Evolutionary conservation across 2,329 filamentous ascomycete genomes (phyloP).

Genomic region (Pyrenochaeta sp.): DNA sequence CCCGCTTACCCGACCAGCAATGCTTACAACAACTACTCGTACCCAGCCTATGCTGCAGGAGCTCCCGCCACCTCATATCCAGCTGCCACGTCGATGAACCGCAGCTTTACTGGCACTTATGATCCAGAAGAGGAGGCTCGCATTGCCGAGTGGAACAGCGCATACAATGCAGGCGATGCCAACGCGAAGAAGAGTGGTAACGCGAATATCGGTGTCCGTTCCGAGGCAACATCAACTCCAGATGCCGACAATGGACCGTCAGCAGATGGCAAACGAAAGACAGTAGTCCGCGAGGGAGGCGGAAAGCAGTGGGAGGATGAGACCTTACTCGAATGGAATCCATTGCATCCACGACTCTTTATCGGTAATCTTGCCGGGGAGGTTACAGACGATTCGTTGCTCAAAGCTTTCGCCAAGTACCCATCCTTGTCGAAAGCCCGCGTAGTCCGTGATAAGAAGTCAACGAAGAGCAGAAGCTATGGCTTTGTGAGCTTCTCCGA

Average conservation of each 20-base stretch:
- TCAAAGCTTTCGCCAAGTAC: conserved; percentile 93
- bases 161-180: conserved; percentile 74
- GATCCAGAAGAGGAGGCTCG: conserved; percentile 88
- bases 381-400: conserved; percentile 92
- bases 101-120: conserved; percentile 49
- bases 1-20: conserved; percentile 51
- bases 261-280: conserved; percentile 76
- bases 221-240: conserved; percentile 41
- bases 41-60: conserved; percentile 68
- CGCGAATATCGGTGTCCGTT: conserved; percentile 49
- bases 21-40: conserved; percentile 72
- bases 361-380: conserved; percentile 97
- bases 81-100: conserved; percentile 34
- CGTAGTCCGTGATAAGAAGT: conserved; percentile 93
- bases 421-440: conserved; percentile 89
- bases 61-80: conserved; percentile 31
- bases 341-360: conserved; percentile 91
- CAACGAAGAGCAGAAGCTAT: conserved; percentile 94
- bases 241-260: conserved; percentile 58
- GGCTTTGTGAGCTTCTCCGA: conserved; percentile 97
- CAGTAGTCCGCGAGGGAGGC: conserved; percentile 86
- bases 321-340: conserved; percentile 93
- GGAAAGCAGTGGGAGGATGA: conserved; percentile 93
- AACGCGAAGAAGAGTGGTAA: conserved; percentile 55
- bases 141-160: conserved; percentile 94